Base-by-base conservation (phyloP, 768 basidiomycete species). In the Boletus sp. region DNA sequence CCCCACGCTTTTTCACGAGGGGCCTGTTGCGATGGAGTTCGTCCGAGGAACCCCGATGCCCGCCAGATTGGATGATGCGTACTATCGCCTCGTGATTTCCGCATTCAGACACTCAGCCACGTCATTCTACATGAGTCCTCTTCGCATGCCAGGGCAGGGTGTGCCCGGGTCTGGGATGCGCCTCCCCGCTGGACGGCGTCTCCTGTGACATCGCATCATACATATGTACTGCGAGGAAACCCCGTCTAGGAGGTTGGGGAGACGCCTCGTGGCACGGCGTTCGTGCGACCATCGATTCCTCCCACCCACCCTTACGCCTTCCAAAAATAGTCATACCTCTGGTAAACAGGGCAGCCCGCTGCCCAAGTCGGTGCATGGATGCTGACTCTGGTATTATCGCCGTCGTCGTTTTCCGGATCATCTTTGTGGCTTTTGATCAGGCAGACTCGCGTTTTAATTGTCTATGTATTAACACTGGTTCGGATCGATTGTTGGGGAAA, bases 51-150 rank as follows among this genome's bases (percentile, higher is more conserved):
- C 28, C 59, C 62, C 63, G 55, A 52, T 53, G 17, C 29, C 47
- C 17, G 40, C 36, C 10, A 33, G 42, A 28, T 20, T 46, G 47
- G 42, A 5, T 54, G 54, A 54, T 54, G 53, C 63, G 59, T 42
- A 64, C 58, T 57, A 60, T 60, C 55, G 32, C 59, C 63, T 65
- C 55, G 32, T 54, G 56, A 12, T 47, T 47, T 55, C 63, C 60
- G 17, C 36, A 58, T 61, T 57, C n/a, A 37, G 52, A 33, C 37
- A 20, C 17, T 29, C 56, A 41, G 47, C 46, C 49, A 56, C 41
- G 58, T 64, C 52, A 56, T 5, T 18, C 5, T 48, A 30, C 52
- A 32, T 18, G 53, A 9, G 57, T 29, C 49, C 29, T 18, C 39
- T 30, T 37, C 14, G 33, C 55, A 46, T 58, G 32, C 44, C 48